A percentile compares a stretch with the other conserved stretches of the same genome.
Conservation (phyloP, 768 basidiomycete species). For the Tylopilus cervinicoccineus region DNA sequence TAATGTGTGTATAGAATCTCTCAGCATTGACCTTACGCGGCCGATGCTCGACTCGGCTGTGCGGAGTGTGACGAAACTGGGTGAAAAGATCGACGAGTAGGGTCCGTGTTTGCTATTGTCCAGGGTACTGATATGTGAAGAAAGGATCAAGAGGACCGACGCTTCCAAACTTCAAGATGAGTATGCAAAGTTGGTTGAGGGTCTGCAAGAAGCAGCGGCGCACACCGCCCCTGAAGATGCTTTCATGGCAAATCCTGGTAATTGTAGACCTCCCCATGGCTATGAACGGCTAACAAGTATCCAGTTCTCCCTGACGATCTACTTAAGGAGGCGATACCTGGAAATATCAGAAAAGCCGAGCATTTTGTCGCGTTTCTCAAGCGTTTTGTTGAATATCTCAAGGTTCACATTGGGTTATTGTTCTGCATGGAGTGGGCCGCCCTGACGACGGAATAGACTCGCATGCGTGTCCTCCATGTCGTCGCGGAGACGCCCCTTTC, state of each 20-base stretch:
- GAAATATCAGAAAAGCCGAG: constrained; percentile 97
- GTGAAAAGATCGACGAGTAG: constrained; percentile 93
- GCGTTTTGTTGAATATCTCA: constrained; percentile 97
- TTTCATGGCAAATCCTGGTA: constrained; percentile 88
- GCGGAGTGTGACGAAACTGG: constrained; percentile 79
- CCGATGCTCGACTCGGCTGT: constrained; percentile 97
- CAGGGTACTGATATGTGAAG: constrained; percentile 2
- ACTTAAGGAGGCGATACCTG: constrained; percentile 91
- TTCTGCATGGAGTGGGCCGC: neutral
- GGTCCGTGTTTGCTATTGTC: constrained; percentile 24
- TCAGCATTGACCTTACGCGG: constrained; percentile 94
- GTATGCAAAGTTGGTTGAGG: constrained; percentile 92
- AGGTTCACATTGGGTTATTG: constrained; percentile 49
- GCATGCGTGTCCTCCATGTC: constrained; percentile 99
- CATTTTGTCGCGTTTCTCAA: constrained; percentile 99
- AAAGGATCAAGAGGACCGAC: constrained; percentile 90
- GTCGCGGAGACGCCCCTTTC: constrained; percentile 97
- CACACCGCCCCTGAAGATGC: constrained; percentile 63
- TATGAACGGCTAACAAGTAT: neutral
- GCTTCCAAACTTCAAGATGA: constrained; percentile 94
- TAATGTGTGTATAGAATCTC: constrained; percentile 97
- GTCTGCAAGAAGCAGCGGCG: constrained; percentile 74
- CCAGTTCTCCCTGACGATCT: constrained; percentile 91
- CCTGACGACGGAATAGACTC: constrained; percentile 56
- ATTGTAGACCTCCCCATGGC: constrained; percentile 11